phyloP scores from a whole-genome alignment of 352 stramenopile genomes.

The Globisporangium megalacanthum region DNA sequence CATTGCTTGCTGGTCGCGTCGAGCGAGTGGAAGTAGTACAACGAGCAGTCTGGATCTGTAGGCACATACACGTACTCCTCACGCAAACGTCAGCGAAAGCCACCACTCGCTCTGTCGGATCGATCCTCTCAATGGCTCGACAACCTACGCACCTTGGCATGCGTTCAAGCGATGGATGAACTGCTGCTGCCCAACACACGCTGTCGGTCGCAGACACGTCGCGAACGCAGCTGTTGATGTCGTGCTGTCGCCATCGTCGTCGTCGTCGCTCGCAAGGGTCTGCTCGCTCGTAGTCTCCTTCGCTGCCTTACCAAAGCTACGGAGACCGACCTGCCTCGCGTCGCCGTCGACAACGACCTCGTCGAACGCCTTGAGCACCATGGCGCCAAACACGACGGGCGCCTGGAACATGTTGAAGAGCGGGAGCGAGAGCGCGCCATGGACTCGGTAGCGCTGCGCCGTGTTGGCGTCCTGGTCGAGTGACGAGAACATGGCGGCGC shows the following conservation, averaged over 20 bases:
- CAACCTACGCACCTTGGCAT: slow-evolving; percentile 35
- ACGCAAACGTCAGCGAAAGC: not conserved
- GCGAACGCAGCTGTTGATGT: not conserved
- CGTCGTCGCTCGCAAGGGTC: not conserved
- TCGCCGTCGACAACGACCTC: slow-evolving; percentile 37
- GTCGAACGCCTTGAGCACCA: slow-evolving; percentile 42
- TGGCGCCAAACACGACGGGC: slow-evolving; percentile 53
- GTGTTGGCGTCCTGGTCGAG: slow-evolving; percentile 36
- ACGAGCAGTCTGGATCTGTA: slow-evolving; percentile 49
- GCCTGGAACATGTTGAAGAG: slow-evolving; percentile 69
- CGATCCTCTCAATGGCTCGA: not conserved
- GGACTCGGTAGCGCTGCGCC: slow-evolving; percentile 41
- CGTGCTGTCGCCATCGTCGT: not conserved
- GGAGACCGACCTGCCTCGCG: slow-evolving; percentile 29
- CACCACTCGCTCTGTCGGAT: not conserved
- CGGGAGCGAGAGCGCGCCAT: slow-evolving; percentile 36
- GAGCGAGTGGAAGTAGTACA: slow-evolving; percentile 61
- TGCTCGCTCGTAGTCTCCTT: too few relatives aligned
- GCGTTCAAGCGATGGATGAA: slow-evolving; percentile 32
- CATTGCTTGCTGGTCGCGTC: slow-evolving; percentile 39
- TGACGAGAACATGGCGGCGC: slow-evolving; percentile 36
- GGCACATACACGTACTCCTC: not conserved
- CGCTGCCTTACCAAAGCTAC: not conserved
- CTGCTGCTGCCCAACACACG: slow-evolving; percentile 39
- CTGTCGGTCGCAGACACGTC: slow-evolving; percentile 12